Conservation (phyloP, 2,329 filamentous ascomycete species). For the Botrytis sinoallii region DNA sequence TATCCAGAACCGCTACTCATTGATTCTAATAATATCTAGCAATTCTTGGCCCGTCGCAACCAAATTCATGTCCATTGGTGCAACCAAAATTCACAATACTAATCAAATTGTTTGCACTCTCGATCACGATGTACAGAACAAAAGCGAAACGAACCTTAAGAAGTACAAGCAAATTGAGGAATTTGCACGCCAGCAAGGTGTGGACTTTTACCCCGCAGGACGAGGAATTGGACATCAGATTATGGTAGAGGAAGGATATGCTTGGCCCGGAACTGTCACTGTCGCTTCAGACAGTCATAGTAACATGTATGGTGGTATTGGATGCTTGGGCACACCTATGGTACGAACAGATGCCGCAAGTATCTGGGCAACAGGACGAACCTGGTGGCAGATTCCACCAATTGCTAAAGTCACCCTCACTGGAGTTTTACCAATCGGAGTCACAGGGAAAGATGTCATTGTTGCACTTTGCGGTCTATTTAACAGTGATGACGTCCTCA, state of each 20-base stretch:
- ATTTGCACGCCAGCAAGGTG: slow-evolving; percentile 75
- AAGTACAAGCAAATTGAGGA: slow-evolving; percentile 81
- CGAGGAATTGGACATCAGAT: slow-evolving; percentile 87
- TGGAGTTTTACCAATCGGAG: slow-evolving; percentile 71
- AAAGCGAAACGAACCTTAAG: slow-evolving; percentile 69
- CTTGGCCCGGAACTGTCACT: slow-evolving; percentile 79
- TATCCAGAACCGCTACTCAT: not conserved
- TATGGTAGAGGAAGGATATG: slow-evolving; percentile 82
- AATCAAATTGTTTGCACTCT: slow-evolving; percentile 78
- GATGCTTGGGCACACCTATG: slow-evolving; percentile 73
- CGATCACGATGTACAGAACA: slow-evolving; percentile 89
- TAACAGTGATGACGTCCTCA: slow-evolving; percentile 82
- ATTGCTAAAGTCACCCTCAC: slow-evolving; percentile 77
- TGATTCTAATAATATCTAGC: slow-evolving; percentile 53
- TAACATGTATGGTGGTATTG: slow-evolving; percentile 82
- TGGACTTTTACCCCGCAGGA: slow-evolving; percentile 74
- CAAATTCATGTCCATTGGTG: slow-evolving; percentile 83
- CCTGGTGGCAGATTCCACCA: slow-evolving; percentile 87
- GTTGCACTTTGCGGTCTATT: slow-evolving; percentile 84
- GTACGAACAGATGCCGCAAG: slow-evolving; percentile 84
- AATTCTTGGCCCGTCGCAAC: slow-evolving; percentile 72
- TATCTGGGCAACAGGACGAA: slow-evolving; percentile 79
- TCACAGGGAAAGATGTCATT: slow-evolving; percentile 93
- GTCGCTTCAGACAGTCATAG: slow-evolving; percentile 78
- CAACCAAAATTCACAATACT: slow-evolving; percentile 66